Evolutionary conservation across 2,329 filamentous ascomycete species (phyloP).

Genomic region (Coniochaeta sp.): DNA sequence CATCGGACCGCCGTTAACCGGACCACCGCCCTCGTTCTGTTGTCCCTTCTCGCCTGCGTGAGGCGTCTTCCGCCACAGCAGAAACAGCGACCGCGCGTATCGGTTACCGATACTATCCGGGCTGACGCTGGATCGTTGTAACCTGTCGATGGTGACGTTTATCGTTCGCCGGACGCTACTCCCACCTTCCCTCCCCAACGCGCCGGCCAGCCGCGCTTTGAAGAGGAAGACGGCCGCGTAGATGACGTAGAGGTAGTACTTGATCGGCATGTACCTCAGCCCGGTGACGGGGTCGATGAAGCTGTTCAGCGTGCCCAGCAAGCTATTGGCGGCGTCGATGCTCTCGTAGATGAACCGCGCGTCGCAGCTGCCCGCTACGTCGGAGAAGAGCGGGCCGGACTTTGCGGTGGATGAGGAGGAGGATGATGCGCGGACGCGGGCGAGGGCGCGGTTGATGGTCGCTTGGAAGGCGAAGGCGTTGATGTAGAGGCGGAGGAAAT

Average conservation of each 20-base stretch:
- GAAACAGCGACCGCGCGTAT: slow-evolving; percentile 52
- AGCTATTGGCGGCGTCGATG: slow-evolving; percentile 55
- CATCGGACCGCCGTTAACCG: slow-evolving; percentile 24
- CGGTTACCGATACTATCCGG: slow-evolving; percentile 53
- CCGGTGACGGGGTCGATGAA: slow-evolving; percentile 51
- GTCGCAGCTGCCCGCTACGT: slow-evolving; percentile 53
- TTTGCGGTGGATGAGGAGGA: slow-evolving; percentile 21
- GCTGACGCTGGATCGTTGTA: slow-evolving; percentile 50
- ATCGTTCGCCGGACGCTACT: slow-evolving; percentile 51
- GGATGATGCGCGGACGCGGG: slow-evolving; percentile 28
- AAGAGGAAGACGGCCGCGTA: slow-evolving; percentile 60
- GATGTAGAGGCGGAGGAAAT: slow-evolving; percentile 66
- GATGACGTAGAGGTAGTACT: slow-evolving; percentile 56
- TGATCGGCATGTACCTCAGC: slow-evolving; percentile 56
- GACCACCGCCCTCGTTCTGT: not conserved
- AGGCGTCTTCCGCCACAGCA: slow-evolving; percentile 45
- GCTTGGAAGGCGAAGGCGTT: slow-evolving; percentile 73
- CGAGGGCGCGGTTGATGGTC: slow-evolving; percentile 45
- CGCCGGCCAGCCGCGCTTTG: slow-evolving; percentile 55
- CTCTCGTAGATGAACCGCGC: slow-evolving; percentile 62
- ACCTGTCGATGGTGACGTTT: slow-evolving; percentile 48
- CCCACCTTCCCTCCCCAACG: slow-evolving; percentile 47
- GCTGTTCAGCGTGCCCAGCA: slow-evolving; percentile 52
- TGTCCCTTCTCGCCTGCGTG: not conserved
- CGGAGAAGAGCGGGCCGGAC: slow-evolving; percentile 34